A percentile compares a stretch with the other conserved stretches of the same genome.
phyloP scores from a whole-genome alignment of 108 stramenopile genomes.

The Skeletonema costatum region DNA sequence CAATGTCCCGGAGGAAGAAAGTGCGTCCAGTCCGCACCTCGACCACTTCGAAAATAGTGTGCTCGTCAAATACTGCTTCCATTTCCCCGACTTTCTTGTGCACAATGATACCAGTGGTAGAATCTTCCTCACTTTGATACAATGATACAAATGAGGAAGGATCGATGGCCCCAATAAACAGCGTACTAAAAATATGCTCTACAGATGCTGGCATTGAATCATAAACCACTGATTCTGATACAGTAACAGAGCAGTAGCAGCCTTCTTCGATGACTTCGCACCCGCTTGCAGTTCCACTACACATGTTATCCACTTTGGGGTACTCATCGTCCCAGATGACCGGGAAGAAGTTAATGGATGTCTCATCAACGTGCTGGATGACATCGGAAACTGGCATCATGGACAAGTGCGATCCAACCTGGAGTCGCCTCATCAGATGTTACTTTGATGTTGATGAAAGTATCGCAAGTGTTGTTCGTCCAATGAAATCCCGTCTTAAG shows the following conservation, averaged over 20 bases:
- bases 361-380: constrained; percentile 2
- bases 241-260: constrained; percentile 35
- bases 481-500: constrained; percentile 40
- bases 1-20: constrained; percentile 28
- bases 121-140: constrained; percentile 13
- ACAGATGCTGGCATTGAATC: constrained; percentile 34
- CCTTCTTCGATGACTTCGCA: constrained; percentile 33
- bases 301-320: constrained; percentile 38
- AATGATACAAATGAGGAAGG: constrained; percentile 21
- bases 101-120: constrained; percentile 36
- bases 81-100: constrained; percentile 25
- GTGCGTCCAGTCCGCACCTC: constrained; percentile 17
- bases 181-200: constrained; percentile 42
- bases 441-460: constrained; percentile 36
- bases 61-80: constrained; percentile 10
- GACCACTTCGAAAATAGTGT: constrained; percentile 41
- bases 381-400: constrained; percentile 27
- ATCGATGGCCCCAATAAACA: constrained; percentile 44
- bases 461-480: constrained; percentile 32
- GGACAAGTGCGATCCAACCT: constrained; percentile 55
- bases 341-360: not conserved
- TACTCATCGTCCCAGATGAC: constrained; percentile 34
- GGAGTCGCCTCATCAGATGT: constrained; percentile 23
- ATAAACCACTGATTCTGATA: constrained; percentile 33
- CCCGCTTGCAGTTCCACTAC: constrained; percentile 28